Evolutionary conservation across 129 eudicot genomes (phyloP), one percentile per base, ranked within the genome.

Genomic region (Chrysanthemum lavandulifolium): DNA sequence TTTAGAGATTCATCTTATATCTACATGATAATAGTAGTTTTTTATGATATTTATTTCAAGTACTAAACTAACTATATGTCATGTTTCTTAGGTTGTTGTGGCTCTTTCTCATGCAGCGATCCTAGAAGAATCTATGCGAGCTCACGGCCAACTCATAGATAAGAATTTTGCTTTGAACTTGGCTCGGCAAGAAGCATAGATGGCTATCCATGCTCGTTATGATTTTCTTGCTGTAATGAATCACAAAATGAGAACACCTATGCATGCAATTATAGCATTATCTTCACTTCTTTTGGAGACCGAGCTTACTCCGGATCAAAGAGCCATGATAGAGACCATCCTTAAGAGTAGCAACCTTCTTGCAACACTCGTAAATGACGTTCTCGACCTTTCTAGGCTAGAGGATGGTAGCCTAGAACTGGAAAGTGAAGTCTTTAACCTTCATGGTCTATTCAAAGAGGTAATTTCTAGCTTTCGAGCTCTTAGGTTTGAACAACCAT

Each of bases 31-130:
- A 31, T 21, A 48, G 13, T 48, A 14, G 13, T 48, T 25, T 55
- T 23, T 23, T 19, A 23, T 23, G 25, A 23, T 23, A 23, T 51
- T 47, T 48, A 53, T 11, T 21, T 74, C 50, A 53, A 8, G 23
- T 78, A 61, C 66, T 66, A 53, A 71, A 57, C 77, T 69, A 60
- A 43, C 45, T 63, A n/a, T 23, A 3, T 57, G 29, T 18, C 61
- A 5, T 65, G 10, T 58, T 45, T 12, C 43, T 65, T 73, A 86
- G 91, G 89, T 87, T 19, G 89, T 89, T 52, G 93, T 87, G 11
- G 93, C 93, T 77, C 93, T 87, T 74, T 82, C 87, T 73, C 92
- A 87, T 76, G 92, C 92, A 50, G 84, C 92, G 29, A 82, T 82
- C 64, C 77, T 87, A 23, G 89, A 84, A 80, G 89, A 87, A 79